A percentile compares a stretch with the other conserved stretches of the same genome.
Evolutionary conservation across 306 rosid species (phyloP).

Genomic region (Castanea sativa): DNA sequence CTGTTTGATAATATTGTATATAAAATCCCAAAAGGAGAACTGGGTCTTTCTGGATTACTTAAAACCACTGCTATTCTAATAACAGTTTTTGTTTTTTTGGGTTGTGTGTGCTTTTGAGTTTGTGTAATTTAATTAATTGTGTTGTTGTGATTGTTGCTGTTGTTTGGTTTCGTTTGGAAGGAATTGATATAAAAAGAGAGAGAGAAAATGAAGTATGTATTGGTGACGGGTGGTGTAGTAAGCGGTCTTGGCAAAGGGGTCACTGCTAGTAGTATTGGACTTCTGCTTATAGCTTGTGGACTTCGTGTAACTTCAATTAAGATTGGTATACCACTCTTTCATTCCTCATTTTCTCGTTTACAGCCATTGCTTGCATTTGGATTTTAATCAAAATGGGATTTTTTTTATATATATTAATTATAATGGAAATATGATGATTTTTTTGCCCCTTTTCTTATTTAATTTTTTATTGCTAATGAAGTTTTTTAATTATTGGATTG

Average conservation of each 20-base stretch:
- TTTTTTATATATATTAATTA: background rate
- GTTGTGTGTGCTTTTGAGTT: constrained; percentile 16
- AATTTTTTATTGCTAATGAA: background rate
- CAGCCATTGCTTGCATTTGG: background rate
- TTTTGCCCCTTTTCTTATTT: background rate
- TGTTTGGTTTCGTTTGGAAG: constrained; percentile 20
- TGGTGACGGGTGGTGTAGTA: constrained; percentile 95
- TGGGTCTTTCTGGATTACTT: constrained; percentile 26
- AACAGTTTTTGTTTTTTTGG: constrained; percentile 10
- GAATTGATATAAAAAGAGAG: background rate
- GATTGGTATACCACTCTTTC: constrained; percentile 54
- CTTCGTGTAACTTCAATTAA: constrained; percentile 85
- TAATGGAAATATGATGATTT: background rate
- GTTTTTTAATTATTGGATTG: background rate
- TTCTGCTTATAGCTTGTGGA: constrained; percentile 77
- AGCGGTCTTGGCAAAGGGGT: constrained; percentile 96
- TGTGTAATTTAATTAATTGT: constrained; percentile 18
- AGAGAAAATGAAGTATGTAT: constrained; percentile 71
- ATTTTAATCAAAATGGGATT: background rate
- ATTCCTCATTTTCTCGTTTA: background rate
- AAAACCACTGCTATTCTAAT: constrained; percentile 14
- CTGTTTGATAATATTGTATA: background rate
- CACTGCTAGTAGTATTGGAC: constrained; percentile 84
- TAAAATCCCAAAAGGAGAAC: constrained; percentile 20
- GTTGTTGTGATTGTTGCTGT: constrained; percentile 21